Percentiles rank a stretch among this genome's conserved stretches.
Conservation (phyloP, 495 filamentous ascomycete species). For the Aspergillus leporis region DNA sequence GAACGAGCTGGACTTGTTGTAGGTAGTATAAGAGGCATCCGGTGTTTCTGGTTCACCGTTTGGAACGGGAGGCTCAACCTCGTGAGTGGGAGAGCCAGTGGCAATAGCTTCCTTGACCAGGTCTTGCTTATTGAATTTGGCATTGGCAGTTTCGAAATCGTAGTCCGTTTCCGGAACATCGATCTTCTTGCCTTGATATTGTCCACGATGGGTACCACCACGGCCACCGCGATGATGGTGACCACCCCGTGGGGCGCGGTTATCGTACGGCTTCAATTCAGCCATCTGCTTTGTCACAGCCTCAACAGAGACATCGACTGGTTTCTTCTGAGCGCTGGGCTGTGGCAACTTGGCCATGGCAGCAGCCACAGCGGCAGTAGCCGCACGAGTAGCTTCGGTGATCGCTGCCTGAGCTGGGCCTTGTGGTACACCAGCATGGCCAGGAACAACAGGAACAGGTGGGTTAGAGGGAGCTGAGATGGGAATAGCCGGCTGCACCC, state of each 20-base stretch:
- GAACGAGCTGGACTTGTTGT: conserved; percentile 85
- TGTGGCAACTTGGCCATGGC: conserved; percentile 82
- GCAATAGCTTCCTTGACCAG: conserved; percentile 89
- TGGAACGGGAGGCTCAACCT: conserved; percentile 42
- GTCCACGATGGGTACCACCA: conserved; percentile 50
- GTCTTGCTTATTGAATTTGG: conserved; percentile 98
- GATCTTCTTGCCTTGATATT: conserved; percentile 62
- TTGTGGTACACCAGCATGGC: conserved; percentile 34
- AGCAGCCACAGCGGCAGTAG: conserved; percentile 81
- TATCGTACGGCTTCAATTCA: conserved; percentile 74
- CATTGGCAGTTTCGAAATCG: conserved; percentile 90
- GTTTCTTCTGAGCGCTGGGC: conserved; percentile 46
- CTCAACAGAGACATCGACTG: conserved; percentile 59
- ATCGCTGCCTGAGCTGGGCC: conserved; percentile 40
- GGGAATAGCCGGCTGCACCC: conserved; percentile 71
- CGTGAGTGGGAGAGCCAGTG: conserved; percentile 65
- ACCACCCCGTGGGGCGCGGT: conserved; percentile 52
- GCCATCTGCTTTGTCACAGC: conserved; percentile 81
- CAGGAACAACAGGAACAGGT: conserved; percentile 40
- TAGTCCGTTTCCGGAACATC: conserved; percentile 89
- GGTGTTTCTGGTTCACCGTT: conserved; percentile 35
- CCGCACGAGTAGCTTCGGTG: conserved; percentile 77
- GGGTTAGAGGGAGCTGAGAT: conserved; percentile 43
- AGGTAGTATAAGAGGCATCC: conserved; percentile 44
- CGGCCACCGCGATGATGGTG: conserved; percentile 56